A percentile compares a stretch with the other conserved stretches of the same genome.
Evolutionary conservation across 352 stramenopile species (phyloP).

Genomic region (Pythium aristosporum): DNA sequence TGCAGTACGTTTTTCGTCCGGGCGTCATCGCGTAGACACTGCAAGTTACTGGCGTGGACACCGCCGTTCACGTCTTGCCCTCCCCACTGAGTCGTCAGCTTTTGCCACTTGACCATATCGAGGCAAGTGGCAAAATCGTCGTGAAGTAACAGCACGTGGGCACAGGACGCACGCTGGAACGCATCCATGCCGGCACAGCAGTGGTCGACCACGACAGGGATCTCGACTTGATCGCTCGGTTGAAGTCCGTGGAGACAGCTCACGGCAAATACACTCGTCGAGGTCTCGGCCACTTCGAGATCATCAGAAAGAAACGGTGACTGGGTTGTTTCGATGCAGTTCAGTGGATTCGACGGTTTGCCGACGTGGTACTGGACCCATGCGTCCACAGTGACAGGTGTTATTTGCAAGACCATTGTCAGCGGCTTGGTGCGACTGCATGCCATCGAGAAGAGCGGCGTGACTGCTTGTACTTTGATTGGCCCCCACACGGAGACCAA

Average conservation of each 20-base stretch:
- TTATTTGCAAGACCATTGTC: conserved; percentile 21
- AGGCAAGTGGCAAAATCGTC: conserved; percentile 53
- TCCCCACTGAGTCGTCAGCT: conserved; percentile 56
- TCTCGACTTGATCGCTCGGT: conserved; percentile 35
- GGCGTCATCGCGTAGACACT: conserved; percentile 32
- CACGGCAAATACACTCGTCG: conserved; percentile 37
- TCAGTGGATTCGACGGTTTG: background rate
- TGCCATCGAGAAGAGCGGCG: conserved; percentile 25
- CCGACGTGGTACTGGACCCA: conserved; percentile 31
- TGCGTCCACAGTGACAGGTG: conserved; percentile 15
- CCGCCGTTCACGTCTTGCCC: conserved; percentile 59
- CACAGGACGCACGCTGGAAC: conserved; percentile 41
- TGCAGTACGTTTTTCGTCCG: conserved; percentile 39
- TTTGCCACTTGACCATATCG: conserved; percentile 43
- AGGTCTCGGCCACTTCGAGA: conserved; percentile 25
- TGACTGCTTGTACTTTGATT: conserved; percentile 23
- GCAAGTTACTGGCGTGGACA: conserved; percentile 53
- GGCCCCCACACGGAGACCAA: conserved; percentile 23
- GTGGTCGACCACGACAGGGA: conserved; percentile 35
- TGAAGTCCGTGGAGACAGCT: conserved; percentile 56
- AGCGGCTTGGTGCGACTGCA: conserved; percentile 28
- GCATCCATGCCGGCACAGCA: conserved; percentile 56
- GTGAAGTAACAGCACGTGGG: conserved; percentile 47
- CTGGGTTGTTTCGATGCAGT: conserved; percentile 11
- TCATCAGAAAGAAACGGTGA: conserved; percentile 11